phyloP scores from a whole-genome alignment of 1,284 basidiomycete genomes.

The Sporisorium reilianum region DNA sequence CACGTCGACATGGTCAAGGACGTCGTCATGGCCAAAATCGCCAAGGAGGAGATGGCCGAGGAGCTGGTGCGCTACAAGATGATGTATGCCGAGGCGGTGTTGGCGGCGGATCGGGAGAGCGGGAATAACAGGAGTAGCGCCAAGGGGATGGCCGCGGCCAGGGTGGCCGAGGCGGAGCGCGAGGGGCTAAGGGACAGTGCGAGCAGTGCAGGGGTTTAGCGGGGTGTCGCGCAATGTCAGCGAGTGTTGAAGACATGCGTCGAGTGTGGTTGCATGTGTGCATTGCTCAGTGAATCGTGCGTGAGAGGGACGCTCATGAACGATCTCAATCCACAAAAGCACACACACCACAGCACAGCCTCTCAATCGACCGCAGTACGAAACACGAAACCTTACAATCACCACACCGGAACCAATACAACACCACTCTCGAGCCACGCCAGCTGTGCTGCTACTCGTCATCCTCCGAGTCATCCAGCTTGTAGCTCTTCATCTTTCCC shows the following conservation, averaged over 20 bases:
- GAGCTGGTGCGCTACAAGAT: slow-evolving; percentile 66
- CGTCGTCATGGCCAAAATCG: slow-evolving; percentile 64
- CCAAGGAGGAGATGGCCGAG: slow-evolving; percentile 68
- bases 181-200: slow-evolving; percentile 14
- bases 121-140: slow-evolving; percentile 30
- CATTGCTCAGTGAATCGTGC: not conserved
- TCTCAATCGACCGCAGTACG: too few relatives aligned
- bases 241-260: not conserved
- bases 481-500: slow-evolving; percentile 45
- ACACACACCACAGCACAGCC: too few relatives aligned
- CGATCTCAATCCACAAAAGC: too few relatives aligned
- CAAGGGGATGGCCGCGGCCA: slow-evolving; percentile 5
- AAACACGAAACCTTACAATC: not conserved
- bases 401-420: not conserved
- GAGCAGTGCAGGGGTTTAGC: not conserved
- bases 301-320: not conserved
- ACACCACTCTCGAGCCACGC: not conserved
- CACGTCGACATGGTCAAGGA: slow-evolving; percentile 68
- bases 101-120: slow-evolving; percentile 48
- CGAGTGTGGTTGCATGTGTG: not conserved
- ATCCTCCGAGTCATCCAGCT: slow-evolving; percentile 37
- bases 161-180: not conserved
- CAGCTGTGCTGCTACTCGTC: slow-evolving; percentile 11
- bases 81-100: slow-evolving; percentile 63
- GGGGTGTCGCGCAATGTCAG: not conserved